Conservation (phyloP, 2,329 filamentous ascomycete genomes). For the Aspergillus cejpii region DNA sequence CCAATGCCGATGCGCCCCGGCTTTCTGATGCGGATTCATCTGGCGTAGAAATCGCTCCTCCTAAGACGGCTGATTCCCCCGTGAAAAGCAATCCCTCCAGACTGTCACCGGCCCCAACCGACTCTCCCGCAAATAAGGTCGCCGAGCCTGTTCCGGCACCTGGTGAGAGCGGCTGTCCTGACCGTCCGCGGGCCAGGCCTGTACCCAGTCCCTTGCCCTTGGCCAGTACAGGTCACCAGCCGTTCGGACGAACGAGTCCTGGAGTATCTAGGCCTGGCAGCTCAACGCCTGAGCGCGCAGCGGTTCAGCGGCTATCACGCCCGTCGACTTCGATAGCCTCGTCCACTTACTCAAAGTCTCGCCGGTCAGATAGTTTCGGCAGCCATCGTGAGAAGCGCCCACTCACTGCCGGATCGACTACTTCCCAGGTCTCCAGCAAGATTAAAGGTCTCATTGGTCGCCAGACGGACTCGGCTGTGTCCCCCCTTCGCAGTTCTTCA, state of each 20-base stretch:
- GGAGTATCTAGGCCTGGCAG: conserved; percentile 18
- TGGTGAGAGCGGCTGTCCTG: conserved; percentile 25
- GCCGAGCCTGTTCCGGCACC: conserved; percentile 25
- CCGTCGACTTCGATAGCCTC: conserved; percentile 26
- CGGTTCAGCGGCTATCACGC: conserved; percentile 38
- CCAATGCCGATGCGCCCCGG: conserved; percentile 6
- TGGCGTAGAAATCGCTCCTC: conserved; percentile 4
- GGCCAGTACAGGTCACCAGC: conserved; percentile 19
- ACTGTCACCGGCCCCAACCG: not conserved
- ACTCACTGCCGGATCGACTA: conserved; percentile 35
- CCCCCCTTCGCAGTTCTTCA: conserved; percentile 32
- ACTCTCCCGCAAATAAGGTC: conserved; percentile 11
- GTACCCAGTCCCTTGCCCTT: conserved; percentile 24
- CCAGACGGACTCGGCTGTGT: conserved; percentile 24
- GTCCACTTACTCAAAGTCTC: conserved; percentile 23
- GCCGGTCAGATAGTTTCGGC: conserved; percentile 37
- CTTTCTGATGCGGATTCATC: conserved; percentile 7
- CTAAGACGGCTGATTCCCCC: conserved; percentile 5
- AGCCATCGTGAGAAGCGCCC: conserved; percentile 36
- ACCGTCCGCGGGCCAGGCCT: conserved; percentile 23
- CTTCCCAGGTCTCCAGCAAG: conserved; percentile 38
- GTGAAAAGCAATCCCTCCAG: not conserved
- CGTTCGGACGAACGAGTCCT: conserved; percentile 16
- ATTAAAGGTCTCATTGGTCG: conserved; percentile 39
- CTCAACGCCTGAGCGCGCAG: conserved; percentile 33